These are phyloP conservation scores for Dendrostoma leiphaemia DNA, from an alignment of 2,329 filamentous ascomycete genomes.

Conservation along the genomic window DNA sequence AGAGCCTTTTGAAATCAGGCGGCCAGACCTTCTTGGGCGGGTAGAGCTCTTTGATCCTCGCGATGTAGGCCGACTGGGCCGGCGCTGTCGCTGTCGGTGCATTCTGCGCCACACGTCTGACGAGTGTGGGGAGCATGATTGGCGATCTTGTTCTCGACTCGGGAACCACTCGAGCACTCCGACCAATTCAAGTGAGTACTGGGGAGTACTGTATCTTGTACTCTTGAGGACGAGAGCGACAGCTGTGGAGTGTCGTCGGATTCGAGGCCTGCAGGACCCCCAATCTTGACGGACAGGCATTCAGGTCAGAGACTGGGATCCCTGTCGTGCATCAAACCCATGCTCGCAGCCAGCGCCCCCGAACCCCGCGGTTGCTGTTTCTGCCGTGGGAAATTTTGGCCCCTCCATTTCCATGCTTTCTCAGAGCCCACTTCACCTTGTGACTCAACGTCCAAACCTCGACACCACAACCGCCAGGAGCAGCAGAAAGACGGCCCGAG, in stretches of 20 bases:
- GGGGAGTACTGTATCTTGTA: no score
- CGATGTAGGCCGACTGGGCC: slow-evolving; percentile 10
- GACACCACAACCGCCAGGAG: background rate
- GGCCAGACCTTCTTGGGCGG: slow-evolving; percentile 74
- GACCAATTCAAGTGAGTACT: no score
- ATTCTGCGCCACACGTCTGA: slow-evolving; percentile 37
- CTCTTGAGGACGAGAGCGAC: background rate
- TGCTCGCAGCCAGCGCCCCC: no score
- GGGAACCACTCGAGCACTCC: no score
- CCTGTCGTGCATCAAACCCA: slow-evolving; percentile 9
- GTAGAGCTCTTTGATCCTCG: slow-evolving; percentile 48
- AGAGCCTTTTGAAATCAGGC: slow-evolving; percentile 70
- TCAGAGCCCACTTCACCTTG: background rate
- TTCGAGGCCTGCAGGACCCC: no score
- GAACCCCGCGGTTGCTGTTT: slow-evolving; percentile 13
- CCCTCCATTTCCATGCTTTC: slow-evolving; percentile 1
- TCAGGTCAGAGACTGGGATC: no score
- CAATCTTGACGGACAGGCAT: no score
- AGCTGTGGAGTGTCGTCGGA: no score
- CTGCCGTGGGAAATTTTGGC: slow-evolving; percentile 18
- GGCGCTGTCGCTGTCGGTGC: background rate
- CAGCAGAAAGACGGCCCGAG: background rate
- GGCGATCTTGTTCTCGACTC: no score
- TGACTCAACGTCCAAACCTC: slow-evolving; percentile 16
- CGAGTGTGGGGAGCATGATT: slow-evolving; percentile 46